Percentiles rank a stretch among this genome's conserved stretches.
phyloP scores from a whole-genome alignment of 2,329 filamentous ascomycete genomes.

The Talaromyces piceae region DNA sequence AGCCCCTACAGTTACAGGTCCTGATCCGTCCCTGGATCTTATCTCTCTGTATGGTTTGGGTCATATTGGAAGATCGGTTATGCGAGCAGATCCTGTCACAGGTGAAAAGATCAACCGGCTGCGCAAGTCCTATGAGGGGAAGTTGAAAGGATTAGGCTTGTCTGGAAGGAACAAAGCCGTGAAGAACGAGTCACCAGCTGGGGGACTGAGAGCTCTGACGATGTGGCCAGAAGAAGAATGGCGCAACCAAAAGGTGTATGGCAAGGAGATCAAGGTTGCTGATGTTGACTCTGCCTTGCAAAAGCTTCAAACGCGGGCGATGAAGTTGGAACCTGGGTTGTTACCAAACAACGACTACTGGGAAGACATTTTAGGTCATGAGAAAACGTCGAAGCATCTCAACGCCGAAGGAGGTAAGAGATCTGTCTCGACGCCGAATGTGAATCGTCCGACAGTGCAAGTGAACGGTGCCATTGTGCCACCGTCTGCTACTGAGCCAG shows the following conservation, averaged over 20 bases:
- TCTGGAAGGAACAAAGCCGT: constrained; percentile 43
- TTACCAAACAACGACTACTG: constrained; percentile 41
- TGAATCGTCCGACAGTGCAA: constrained; percentile 19
- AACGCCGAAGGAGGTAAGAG: constrained; percentile 27
- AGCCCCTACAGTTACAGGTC: constrained; percentile 45
- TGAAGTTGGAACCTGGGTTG: constrained; percentile 42
- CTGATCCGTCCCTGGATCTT: constrained; percentile 52
- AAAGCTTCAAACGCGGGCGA: constrained; percentile 35
- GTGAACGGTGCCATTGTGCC: constrained; percentile 19
- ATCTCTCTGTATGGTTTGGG: constrained; percentile 52
- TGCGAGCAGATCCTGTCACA: constrained; percentile 52
- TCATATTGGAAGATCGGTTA: constrained; percentile 50
- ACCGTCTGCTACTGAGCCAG: constrained; percentile 24
- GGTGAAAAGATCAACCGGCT: constrained; percentile 60
- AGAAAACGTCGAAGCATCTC: constrained; percentile 35
- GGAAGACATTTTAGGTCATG: constrained; percentile 43
- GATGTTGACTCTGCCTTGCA: constrained; percentile 36
- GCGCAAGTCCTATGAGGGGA: constrained; percentile 48
- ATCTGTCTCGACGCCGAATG: constrained; percentile 17
- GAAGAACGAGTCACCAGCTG: constrained; percentile 36
- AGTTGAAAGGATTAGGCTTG: constrained; percentile 40
- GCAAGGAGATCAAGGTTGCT: constrained; percentile 39
- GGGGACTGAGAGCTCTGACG: constrained; percentile 35
- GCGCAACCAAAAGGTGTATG: constrained; percentile 42
- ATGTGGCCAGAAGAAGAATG: constrained; percentile 45